Evolutionary conservation across 75 land plant genomes (phyloP), one percentile per base, ranked within the genome.

Genomic region (Cunninghamia lanceolata): DNA sequence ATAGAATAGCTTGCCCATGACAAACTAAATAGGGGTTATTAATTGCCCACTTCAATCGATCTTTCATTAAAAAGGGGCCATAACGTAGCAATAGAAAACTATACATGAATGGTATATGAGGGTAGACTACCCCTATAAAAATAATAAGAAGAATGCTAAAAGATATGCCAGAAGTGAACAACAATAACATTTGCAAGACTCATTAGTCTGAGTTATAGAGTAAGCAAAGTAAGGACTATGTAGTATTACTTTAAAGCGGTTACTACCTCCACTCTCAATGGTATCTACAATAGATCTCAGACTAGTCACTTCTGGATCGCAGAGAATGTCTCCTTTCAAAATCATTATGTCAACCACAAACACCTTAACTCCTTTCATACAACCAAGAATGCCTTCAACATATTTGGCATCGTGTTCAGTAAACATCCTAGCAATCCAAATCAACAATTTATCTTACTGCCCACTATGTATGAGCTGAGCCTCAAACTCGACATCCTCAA

Each of bases 401-500:
- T 80, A 36, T 40, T 86, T 85, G 53, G 86, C 92, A 90, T 96
- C 96, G 81, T 88, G 82, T 79, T 92, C 96, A 84, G 85, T 88
- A 7, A 46, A 82, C 84, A 95, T 74, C n/a, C 96, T 96, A 75
- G 66, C 83, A 47, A 98, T 88, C 15, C 83, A 82, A 7, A 96
- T 78, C 14, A 86, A 45, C 71, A 96, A 74, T 82, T 92, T 93
- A 86, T 96, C 94, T 84, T 94, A 89, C 84, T 92, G 90, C 73
- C 89, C 96, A 88, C 97, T 96, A 73, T 92, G 95, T 52, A 98
- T 83, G 84, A 98, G 85, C 84, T 93, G 85, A 46, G 92, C 98
- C 54, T 98, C 98, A 91, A 95, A 98, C 19, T 98, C 96, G 79
- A 96, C 99, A 92, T 96, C 99, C 82, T 95, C 96, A 89, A 98